phyloP scores from a whole-genome alignment of 1,284 basidiomycete species.

The Coriolopsis trogii region DNA sequence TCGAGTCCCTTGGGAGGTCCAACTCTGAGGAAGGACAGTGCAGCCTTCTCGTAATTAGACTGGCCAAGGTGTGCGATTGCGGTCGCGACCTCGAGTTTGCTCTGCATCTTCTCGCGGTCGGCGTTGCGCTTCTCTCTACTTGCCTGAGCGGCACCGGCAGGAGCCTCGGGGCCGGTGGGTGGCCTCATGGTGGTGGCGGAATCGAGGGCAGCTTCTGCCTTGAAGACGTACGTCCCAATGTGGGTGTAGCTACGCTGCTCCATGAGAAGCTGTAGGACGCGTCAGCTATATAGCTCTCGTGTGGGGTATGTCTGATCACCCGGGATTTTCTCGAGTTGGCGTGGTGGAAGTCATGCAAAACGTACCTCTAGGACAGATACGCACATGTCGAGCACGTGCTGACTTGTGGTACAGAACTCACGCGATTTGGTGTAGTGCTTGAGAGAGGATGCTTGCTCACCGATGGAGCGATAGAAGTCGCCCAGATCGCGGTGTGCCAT shows the following conservation, averaged over 20 bases:
- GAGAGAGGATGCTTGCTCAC: constrained; percentile 70
- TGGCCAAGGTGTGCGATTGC: constrained; percentile 75
- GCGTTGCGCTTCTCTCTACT: constrained; percentile 43
- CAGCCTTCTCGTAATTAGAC: constrained; percentile 76
- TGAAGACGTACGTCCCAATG: constrained; percentile 86
- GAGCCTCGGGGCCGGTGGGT: constrained; percentile 22
- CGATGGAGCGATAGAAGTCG: constrained; percentile 69
- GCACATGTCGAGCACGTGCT: constrained; percentile 88
- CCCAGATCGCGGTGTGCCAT: constrained; percentile 89
- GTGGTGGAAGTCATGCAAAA: too few relatives aligned
- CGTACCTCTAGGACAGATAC: constrained; percentile 76
- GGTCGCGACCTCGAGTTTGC: constrained; percentile 79
- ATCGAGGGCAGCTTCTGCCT: constrained; percentile 87
- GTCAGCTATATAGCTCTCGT: constrained; percentile 3
- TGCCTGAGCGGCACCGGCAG: constrained; percentile 34
- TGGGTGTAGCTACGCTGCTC: constrained; percentile 84
- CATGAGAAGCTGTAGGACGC: constrained; percentile 64
- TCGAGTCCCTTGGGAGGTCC: constrained; percentile 66
- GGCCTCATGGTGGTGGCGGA: constrained; percentile 40
- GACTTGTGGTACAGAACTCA: constrained; percentile 84
- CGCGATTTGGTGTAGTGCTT: constrained; percentile 84
- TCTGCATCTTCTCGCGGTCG: constrained; percentile 67
- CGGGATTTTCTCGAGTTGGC: too few relatives aligned
- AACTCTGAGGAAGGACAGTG: constrained; percentile 67
- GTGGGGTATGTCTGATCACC: too few relatives aligned